phyloP scores from a whole-genome alignment of 2,329 filamentous ascomycete genomes.

The Aspergillus piperis region DNA sequence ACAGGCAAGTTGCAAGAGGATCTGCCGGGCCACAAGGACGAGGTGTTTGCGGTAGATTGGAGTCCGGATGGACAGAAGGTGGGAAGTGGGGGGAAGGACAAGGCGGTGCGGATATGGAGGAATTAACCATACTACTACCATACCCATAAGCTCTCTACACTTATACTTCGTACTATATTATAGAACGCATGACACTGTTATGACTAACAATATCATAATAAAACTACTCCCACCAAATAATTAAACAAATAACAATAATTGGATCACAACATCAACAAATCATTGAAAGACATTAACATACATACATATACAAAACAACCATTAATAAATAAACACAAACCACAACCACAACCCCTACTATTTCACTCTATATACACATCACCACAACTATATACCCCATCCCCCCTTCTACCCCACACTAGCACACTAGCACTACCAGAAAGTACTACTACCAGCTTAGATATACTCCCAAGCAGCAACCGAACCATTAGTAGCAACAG shows the following conservation, averaged over 20 bases:
- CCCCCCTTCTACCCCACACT: background rate
- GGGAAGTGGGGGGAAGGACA: conserved; percentile 90
- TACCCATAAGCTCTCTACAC: background rate
- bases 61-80: conserved; percentile 86
- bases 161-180: no score
- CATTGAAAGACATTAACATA: no score
- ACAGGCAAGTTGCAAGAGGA: conserved; percentile 80
- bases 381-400: background rate
- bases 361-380: background rate
- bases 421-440: background rate
- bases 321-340: background rate
- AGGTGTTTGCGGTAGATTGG: conserved; percentile 95
- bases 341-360: background rate
- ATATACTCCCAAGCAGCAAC: conserved; percentile 46
- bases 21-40: conserved; percentile 85
- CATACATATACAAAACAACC: no score
- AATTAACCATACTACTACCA: conserved; percentile 47
- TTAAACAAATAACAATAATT: no score
- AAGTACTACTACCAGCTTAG: conserved; percentile 21
- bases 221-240: no score
- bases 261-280: no score
- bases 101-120: conserved; percentile 67
- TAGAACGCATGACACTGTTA: background rate
- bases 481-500: conserved; percentile 28
- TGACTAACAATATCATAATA: background rate